Base-by-base conservation (phyloP, 306 rosid species). In the Castanea crenata region DNA sequence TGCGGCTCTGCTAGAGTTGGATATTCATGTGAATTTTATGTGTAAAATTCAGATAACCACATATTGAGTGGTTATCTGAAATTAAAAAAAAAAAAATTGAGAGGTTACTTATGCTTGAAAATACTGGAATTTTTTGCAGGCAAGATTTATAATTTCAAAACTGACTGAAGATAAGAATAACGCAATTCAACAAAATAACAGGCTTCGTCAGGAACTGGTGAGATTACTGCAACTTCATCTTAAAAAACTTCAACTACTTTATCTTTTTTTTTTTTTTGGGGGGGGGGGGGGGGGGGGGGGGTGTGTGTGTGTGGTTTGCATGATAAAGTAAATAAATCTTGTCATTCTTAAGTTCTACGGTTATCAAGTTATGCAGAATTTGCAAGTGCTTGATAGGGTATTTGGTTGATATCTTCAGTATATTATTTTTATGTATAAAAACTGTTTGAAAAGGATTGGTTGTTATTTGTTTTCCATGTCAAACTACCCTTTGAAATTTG, bases 201-300 rank as follows among this genome's bases (percentile, higher is more conserved):
- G 81, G 89, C 91, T 91, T 46, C 93, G 91, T 55, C 97, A 94
- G 80, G 98, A 94, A 89, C 83, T 92, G 97, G 98, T 94, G 76
- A 89, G 92, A 69, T 81, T 71, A 51, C 75, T 68, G 27, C 44
- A 46, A 73, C 44, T 18, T 35, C 72, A 19, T 68, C 44, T 31
- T 65, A 11, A 65, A 6, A 18, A 16, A 35, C 19, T 35, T 18
- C 5, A 18, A 18, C 72, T 10, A 32, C 49, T 8, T 21, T 10
- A 4, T 63, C 19, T 3, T 2, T 27, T 14, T 62, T 25, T 14
- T 19, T 8, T 0, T 18, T 32, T 31, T 64, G 6, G 16, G 1
- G 5, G 20, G 46, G 13, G 13, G 38, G 20, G 3, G 9, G 0
- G 29, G 49, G 20, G 4, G 10, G 25, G 13, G 21, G 3, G 9